A percentile compares a stretch with the other conserved stretches of the same genome.
Conservation (phyloP, 2,329 filamentous ascomycete genomes). For the Penicillium sp. region DNA sequence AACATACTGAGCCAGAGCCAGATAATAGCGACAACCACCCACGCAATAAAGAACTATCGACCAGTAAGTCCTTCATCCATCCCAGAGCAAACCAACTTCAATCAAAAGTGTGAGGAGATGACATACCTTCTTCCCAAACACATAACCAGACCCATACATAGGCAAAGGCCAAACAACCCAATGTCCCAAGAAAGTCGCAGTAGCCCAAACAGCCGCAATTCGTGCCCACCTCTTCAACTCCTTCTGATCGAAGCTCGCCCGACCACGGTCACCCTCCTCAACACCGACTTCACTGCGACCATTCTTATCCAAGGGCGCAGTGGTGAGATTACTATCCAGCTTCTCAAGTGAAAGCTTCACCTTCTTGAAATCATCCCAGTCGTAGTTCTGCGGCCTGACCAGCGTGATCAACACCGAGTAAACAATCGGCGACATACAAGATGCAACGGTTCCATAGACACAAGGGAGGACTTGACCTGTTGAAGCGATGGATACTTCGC, state of each 20-base stretch:
- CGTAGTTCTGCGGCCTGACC: constrained; percentile 43
- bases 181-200: constrained; percentile 51
- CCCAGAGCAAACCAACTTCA: no score
- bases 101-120: no score
- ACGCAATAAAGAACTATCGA: constrained; percentile 48
- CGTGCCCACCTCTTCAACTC: constrained; percentile 48
- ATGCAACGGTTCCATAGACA: constrained; percentile 53
- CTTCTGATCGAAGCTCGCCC: constrained; percentile 27
- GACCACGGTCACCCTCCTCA: constrained; percentile 6
- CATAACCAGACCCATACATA: constrained; percentile 52
- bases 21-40: constrained; percentile 51
- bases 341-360: constrained; percentile 31
- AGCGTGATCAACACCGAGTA: constrained; percentile 50
- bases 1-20: constrained; percentile 54
- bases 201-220: constrained; percentile 47
- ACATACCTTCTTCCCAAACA: constrained; percentile 44
- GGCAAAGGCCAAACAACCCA: constrained; percentile 55
- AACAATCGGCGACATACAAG: constrained; percentile 51
- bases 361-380: constrained; percentile 40
- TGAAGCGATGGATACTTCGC: constrained; percentile 47
- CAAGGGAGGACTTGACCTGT: constrained; percentile 52
- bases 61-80: constrained; percentile 1
- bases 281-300: background rate
- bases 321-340: constrained; percentile 25
- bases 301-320: constrained; percentile 8